Evolutionary conservation across 1,139 yeast genomes (phyloP), one percentile per base, ranked within the genome.

Genomic region (Diutina pseudorugosa): DNA sequence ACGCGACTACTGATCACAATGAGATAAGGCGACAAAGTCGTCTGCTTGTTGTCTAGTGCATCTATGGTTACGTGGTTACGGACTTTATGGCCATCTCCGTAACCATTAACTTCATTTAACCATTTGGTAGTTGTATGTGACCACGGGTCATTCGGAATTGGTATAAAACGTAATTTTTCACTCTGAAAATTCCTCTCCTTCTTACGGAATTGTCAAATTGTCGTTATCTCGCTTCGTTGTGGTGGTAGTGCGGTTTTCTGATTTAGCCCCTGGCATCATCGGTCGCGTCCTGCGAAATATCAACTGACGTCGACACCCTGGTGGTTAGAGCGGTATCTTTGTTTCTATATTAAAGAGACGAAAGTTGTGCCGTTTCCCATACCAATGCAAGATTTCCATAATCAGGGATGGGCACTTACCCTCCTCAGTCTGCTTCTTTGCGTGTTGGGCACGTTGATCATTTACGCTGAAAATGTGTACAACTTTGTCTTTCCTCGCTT

Each of bases 381-480:
- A 30, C 36, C 14, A 20, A 42, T 42, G 45, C n/a, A 19, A 14
- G 45, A 42, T 12, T 12, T 42, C 20, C 18, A 23, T 9, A 23
- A 55, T 44, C 72, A 70, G 56, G 85, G 87, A 1, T 82, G 88
- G 86, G 51, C 72, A 3, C 67, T 83, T 50, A 81, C 84, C 1
- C 53, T 70, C 1, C 68, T 81, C 23, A 76, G 86, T 6, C 78
- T 89, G 1, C 54, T 70, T 11, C 76, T 84, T 53, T 83, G 91
- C 53, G 62, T 80, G 1, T 54, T 72, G 1, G 94, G 94, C 1
- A 77, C 87, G 55, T 64, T 72, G 25, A 66, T 80, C 42, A 78
- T 85, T 18, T 82, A 67, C 56, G 56, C 71, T 3, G 89, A 83
- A 58, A 70, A 72, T 27, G 41, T 77, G 0, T 73, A 81, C 60